These are phyloP conservation scores for Yarrowia alimentaria DNA, from an alignment of 805 yeast species.

Conservation along the genomic window DNA sequence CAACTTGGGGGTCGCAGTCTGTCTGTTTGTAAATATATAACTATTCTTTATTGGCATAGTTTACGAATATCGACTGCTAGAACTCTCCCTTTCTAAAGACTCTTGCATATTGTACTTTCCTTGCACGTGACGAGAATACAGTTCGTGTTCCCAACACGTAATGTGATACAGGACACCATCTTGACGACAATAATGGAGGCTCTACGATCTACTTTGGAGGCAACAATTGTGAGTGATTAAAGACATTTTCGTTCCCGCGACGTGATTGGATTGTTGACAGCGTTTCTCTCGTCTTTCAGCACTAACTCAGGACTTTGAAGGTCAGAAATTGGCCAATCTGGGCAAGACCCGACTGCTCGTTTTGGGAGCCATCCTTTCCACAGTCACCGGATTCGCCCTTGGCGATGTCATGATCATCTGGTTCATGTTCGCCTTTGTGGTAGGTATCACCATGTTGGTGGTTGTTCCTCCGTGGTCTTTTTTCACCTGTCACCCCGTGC, in stretches of 20 bases:
- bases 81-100: too few relatives aligned
- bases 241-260: too few relatives aligned
- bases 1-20: too few relatives aligned
- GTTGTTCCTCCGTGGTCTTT: slow-evolving; percentile 27
- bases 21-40: too few relatives aligned
- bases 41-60: too few relatives aligned
- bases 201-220: slow-evolving; percentile 26
- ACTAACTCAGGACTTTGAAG: slow-evolving; percentile 27
- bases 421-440: slow-evolving; percentile 24
- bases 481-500: slow-evolving; percentile 22
- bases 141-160: slow-evolving; percentile 21
- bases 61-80: too few relatives aligned
- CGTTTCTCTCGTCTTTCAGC: too few relatives aligned
- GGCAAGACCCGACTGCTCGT: slow-evolving; percentile 12
- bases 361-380: slow-evolving; percentile 19
- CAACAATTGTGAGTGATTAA: slow-evolving; percentile 20
- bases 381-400: slow-evolving; percentile 9
- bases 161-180: background rate
- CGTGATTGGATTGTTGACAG: too few relatives aligned
- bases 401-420: slow-evolving; percentile 25
- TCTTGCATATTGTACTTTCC: background rate
- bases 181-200: slow-evolving; percentile 2
- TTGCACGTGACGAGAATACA: slow-evolving; percentile 9
- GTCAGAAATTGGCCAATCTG: slow-evolving; percentile 22
- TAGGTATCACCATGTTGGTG: slow-evolving; percentile 10